Base-by-base conservation (phyloP, 352 stramenopile species). In the Phytophthora uliginosa region DNA sequence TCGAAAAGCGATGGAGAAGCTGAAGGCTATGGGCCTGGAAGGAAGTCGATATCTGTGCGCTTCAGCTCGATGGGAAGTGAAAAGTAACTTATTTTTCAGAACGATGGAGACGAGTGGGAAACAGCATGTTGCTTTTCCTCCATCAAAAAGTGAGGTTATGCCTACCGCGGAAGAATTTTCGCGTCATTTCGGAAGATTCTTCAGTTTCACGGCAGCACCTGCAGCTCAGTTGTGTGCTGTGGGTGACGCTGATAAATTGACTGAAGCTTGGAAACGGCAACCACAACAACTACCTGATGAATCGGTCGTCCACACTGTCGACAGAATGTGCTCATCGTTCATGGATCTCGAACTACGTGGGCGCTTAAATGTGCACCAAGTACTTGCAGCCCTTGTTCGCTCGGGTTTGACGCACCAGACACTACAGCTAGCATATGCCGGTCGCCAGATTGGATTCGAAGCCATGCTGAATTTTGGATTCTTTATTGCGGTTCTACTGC, bases 1-100 rank as follows among this genome's bases (percentile, higher is more conserved):
- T 34, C 50, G 50, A 24, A 9, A 59, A 5, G 60, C 50, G 17
- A 66, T 66, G 60, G 34, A 51, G 20, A 42, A 56, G 6, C 24
- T 56, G 54, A 13, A 50, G 12, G 20, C 10, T 18, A 60, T 60
- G n/a, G 54, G 54, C 8, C 17, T 48, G 31, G 34, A 48, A 33
- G 34, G 54, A 4, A n/a, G 26, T 17, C 54, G 54, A 15, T 28
- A 34, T n/a, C 7, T 59, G 52, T 26, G 24, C 24, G 24, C 34
- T 24, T 59, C 28, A 7, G 28, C 36, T 15, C 9, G 20, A 2
- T 59, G 34, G 18, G 17, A 40, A n/a, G 34, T 59, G 18, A 6
- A 26, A 24, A 20, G 15, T 28, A 26, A 45, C n/a, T 0, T 26
- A 3, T 59, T 59, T 26, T 59, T 45, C 26, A 59, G 28, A 15